Percentiles rank a stretch among this genome's conserved stretches.
Conservation (phyloP, 163 green algal species). For the Scenedesmus sp. region DNA sequence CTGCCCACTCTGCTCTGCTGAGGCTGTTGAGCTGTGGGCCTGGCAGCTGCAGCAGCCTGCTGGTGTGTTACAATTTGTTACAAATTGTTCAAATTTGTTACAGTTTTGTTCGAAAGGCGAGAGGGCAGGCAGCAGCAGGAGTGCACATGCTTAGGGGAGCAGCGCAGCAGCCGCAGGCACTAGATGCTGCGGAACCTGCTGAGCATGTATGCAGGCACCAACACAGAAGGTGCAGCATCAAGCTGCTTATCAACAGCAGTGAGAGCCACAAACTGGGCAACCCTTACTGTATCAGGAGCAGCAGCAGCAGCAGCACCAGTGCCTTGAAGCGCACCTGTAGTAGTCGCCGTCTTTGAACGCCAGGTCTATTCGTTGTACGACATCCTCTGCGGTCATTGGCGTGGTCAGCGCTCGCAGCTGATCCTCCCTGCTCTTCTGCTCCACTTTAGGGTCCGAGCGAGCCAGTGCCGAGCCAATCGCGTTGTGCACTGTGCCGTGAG, state of each 20-base stretch:
- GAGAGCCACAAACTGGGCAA: no score
- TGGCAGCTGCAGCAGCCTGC: slow-evolving; percentile 77
- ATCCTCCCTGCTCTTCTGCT: slow-evolving; percentile 52
- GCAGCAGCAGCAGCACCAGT: neutral
- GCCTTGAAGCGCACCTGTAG: slow-evolving; percentile 63
- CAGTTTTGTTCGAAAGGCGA: neutral
- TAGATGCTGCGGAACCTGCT: neutral
- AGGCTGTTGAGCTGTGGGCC: slow-evolving; percentile 69
- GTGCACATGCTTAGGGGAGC: neutral
- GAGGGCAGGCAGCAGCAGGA: neutral
- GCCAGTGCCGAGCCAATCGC: slow-evolving; percentile 1
- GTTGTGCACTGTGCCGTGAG: slow-evolving; percentile 19
- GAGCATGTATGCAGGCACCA: no score
- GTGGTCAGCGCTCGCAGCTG: slow-evolving; percentile 48
- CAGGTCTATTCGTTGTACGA: slow-evolving; percentile 72
- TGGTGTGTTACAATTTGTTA: neutral
- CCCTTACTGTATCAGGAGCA: neutral
- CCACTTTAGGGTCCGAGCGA: neutral
- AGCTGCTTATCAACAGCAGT: no score
- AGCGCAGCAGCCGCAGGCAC: neutral
- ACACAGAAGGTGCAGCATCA: no score
- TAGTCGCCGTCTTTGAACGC: slow-evolving; percentile 77
- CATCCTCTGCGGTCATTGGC: slow-evolving; percentile 68
- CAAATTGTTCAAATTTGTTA: no score
- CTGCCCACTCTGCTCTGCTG: slow-evolving; percentile 63